A percentile compares a stretch with the other conserved stretches of the same genome.
Evolutionary conservation across 129 eudicot genomes (phyloP).

Genomic region (Lactuca saligna): DNA sequence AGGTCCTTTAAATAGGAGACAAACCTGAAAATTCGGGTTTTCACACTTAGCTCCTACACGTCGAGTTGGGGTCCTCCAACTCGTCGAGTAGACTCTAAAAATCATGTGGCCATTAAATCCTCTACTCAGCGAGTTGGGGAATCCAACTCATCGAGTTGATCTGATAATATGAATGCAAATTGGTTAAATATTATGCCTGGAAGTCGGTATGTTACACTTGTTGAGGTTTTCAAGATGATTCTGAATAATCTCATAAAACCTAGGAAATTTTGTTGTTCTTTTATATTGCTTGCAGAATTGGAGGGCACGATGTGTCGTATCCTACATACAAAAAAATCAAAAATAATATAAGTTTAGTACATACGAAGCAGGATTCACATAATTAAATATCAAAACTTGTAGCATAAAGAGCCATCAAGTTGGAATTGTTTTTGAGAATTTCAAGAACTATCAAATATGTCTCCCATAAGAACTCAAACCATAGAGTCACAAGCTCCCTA

Average conservation of each 20-base stretch:
- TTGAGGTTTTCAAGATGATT: slow-evolving; percentile 84
- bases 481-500: slow-evolving; percentile 91
- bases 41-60: no score
- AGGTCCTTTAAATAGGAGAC: no score
- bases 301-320: slow-evolving; percentile 91
- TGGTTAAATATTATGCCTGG: no score
- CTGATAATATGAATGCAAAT: no score
- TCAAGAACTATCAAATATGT: slow-evolving; percentile 86
- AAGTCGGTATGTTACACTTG: no score
- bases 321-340: slow-evolving; percentile 36
- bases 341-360: not conserved
- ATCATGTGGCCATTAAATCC: no score
- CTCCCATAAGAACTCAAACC: slow-evolving; percentile 94
- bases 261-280: slow-evolving; percentile 81
- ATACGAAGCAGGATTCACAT: no score
- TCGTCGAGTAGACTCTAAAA: no score
- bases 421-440: slow-evolving; percentile 79
- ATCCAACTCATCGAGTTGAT: no score
- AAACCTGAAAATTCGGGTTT: no score
- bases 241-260: slow-evolving; percentile 92
- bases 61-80: no score
- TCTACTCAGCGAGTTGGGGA: no score
- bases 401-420: slow-evolving; percentile 73
- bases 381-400: slow-evolving; percentile 31
- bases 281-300: slow-evolving; percentile 97